Percentiles rank a stretch among this genome's conserved stretches.
Evolutionary conservation across 2,329 filamentous ascomycete species (phyloP).

Genomic region (Sarocladium oryzae): DNA sequence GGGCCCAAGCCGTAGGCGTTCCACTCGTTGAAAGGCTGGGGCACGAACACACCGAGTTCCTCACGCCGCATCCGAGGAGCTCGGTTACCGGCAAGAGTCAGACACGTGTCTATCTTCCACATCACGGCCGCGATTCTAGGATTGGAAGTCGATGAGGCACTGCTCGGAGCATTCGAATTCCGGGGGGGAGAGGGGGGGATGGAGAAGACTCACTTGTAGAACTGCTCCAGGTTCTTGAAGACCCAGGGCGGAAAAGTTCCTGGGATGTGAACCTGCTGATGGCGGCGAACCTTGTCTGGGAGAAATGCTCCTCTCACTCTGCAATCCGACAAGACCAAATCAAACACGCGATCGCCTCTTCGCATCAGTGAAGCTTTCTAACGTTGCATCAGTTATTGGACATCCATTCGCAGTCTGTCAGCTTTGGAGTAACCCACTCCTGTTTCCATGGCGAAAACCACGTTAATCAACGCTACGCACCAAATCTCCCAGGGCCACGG

Average conservation of each 20-base stretch:
- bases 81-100: conserved; percentile 26
- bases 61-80: conserved; percentile 26
- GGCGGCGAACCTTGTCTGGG: conserved; percentile 24
- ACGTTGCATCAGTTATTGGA: background rate
- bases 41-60: conserved; percentile 30
- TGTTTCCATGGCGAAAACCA: conserved; percentile 32
- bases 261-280: conserved; percentile 27
- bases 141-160: too few species aligned
- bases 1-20: conserved; percentile 30
- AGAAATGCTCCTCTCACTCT: conserved; percentile 31
- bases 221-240: conserved; percentile 23
- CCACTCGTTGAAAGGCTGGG: conserved; percentile 27
- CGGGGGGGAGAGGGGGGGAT: too few species aligned
- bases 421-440: conserved; percentile 20
- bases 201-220: conserved; percentile 31
- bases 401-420: accelerated
- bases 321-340: conserved; percentile 26
- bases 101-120: conserved; percentile 32
- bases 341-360: conserved; percentile 26
- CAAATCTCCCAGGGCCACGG: conserved; percentile 26
- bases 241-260: conserved; percentile 32
- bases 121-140: conserved; percentile 26
- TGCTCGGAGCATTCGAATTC: too few species aligned
- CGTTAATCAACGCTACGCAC: conserved; percentile 29
- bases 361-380: conserved; percentile 26